phyloP scores from a whole-genome alignment of 2,329 filamentous ascomycete species.

The Gremmenia infestans region DNA sequence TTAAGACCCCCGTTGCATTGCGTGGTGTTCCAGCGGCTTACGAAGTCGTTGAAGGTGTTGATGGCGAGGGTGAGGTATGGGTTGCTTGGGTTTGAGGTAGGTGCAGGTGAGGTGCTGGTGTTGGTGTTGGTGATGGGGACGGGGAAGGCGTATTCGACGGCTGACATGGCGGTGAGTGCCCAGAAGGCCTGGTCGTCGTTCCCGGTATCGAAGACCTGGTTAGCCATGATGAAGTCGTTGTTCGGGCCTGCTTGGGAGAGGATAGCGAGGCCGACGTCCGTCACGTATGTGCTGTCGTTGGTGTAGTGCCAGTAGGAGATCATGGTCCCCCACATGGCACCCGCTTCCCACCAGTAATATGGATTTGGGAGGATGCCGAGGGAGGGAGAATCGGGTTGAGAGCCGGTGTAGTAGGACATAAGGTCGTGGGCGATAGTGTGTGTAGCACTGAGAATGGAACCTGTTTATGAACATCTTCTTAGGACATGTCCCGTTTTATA shows the following conservation, averaged over 20 bases:
- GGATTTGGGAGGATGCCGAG: not conserved
- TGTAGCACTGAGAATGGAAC: slow-evolving; percentile 28
- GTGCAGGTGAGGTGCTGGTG: slow-evolving; percentile 38
- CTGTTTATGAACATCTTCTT: slow-evolving; percentile 7
- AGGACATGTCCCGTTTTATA: not conserved
- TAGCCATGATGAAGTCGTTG: slow-evolving; percentile 70
- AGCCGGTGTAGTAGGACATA: slow-evolving; percentile 46
- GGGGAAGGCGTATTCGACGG: slow-evolving; percentile 60
- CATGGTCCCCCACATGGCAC: slow-evolving; percentile 56
- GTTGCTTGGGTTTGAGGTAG: slow-evolving; percentile 32
- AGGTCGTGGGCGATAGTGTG: slow-evolving; percentile 39
- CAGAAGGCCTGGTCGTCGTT: slow-evolving; percentile 66
- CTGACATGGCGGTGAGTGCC: slow-evolving; percentile 64
- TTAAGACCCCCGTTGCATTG: slow-evolving; percentile 66
- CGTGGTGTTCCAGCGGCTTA: slow-evolving; percentile 43
- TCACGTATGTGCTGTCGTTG: slow-evolving; percentile 57
- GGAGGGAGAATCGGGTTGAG: slow-evolving; percentile 33
- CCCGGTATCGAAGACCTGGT: slow-evolving; percentile 53
- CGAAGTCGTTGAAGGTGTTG: slow-evolving; percentile 75
- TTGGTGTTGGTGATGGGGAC: slow-evolving; percentile 36
- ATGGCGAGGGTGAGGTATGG: slow-evolving; percentile 65
- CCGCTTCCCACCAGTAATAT: slow-evolving; percentile 28
- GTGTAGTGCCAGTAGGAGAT: slow-evolving; percentile 82
- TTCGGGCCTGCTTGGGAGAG: slow-evolving; percentile 67
- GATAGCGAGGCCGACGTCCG: slow-evolving; percentile 55